These are phyloP conservation scores for Cavenderia fasciculata DNA, from an alignment of 78 protist species.

Conservation along the genomic window DNA sequence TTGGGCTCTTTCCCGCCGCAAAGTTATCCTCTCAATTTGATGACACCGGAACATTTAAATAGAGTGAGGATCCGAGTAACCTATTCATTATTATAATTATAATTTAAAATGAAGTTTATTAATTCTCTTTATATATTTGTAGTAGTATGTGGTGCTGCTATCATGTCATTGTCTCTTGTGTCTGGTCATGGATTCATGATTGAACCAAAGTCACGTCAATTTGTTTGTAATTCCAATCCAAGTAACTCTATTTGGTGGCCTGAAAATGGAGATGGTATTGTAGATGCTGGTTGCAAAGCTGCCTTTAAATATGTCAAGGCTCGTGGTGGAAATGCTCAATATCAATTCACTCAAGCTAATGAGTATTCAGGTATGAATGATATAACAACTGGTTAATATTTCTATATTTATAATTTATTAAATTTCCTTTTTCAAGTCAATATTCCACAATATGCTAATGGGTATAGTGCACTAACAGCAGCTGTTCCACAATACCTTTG, in stretches of 20 bases:
- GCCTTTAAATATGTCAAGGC: conserved; percentile 13
- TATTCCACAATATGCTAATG: conserved; percentile 58
- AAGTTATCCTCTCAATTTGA: no score
- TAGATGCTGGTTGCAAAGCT: conserved; percentile 5
- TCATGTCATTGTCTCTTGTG: conserved; percentile 1
- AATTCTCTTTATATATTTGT: no score
- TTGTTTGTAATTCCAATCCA: not conserved
- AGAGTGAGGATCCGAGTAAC: no score
- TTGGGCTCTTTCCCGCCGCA: no score
- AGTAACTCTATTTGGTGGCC: conserved; percentile 21
- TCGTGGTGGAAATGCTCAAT: not conserved
- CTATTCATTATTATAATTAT: no score
- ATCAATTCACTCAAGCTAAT: conserved; percentile 52
- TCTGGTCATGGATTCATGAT: conserved; percentile 59
- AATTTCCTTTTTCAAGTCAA: no score
- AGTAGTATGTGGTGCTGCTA: no score
- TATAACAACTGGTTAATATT: no score
- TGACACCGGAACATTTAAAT: no score
- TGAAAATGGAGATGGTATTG: conserved; percentile 6
- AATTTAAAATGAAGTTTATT: no score
- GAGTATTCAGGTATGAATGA: conserved; percentile 21
- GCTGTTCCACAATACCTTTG: conserved; percentile 26
- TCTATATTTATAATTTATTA: no score
- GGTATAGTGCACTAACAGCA: conserved; percentile 24
- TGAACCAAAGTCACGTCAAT: conserved; percentile 44